Evolutionary conservation across 805 yeast species (phyloP).

Genomic region (Starmera dryadoides): DNA sequence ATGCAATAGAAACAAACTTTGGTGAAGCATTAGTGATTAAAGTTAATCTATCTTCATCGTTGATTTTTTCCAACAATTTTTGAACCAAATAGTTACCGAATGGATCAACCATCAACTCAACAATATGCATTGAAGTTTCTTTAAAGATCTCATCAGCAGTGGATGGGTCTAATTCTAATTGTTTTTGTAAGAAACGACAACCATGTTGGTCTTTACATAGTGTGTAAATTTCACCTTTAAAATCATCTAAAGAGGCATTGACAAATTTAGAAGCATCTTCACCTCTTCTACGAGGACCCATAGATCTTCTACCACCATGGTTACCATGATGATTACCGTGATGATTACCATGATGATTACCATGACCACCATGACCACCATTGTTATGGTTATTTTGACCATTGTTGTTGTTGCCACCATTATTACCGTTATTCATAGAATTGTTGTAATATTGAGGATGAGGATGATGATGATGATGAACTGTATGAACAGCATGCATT

Average conservation of each 20-base stretch:
- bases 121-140: slow-evolving; percentile 70
- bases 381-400: slow-evolving; percentile 2
- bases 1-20: slow-evolving; percentile 70
- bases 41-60: slow-evolving; percentile 58
- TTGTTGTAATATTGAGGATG: slow-evolving; percentile 4
- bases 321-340: slow-evolving; percentile 1
- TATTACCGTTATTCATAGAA: slow-evolving; percentile 4
- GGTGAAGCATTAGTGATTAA: slow-evolving; percentile 68
- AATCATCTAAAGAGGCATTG: slow-evolving; percentile 62
- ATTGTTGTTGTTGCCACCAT: neutral
- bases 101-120: slow-evolving; percentile 89
- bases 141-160: slow-evolving; percentile 73
- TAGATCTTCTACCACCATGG: slow-evolving; percentile 13
- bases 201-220: slow-evolving; percentile 96
- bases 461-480: slow-evolving; percentile 7
- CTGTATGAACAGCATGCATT: slow-evolving; percentile 5
- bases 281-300: slow-evolving; percentile 19
- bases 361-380: slow-evolving; percentile 1
- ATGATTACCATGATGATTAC: slow-evolving; percentile 3
- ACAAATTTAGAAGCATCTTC: slow-evolving; percentile 69
- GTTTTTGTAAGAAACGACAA: slow-evolving; percentile 85
- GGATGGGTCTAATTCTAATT: slow-evolving; percentile 57
- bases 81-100: slow-evolving; percentile 96
- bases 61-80: slow-evolving; percentile 74
- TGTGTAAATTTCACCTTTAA: slow-evolving; percentile 64